These are phyloP conservation scores for Nymphaea thermarum DNA, from an alignment of 164 flowering plant genomes.

Conservation along the genomic window DNA sequence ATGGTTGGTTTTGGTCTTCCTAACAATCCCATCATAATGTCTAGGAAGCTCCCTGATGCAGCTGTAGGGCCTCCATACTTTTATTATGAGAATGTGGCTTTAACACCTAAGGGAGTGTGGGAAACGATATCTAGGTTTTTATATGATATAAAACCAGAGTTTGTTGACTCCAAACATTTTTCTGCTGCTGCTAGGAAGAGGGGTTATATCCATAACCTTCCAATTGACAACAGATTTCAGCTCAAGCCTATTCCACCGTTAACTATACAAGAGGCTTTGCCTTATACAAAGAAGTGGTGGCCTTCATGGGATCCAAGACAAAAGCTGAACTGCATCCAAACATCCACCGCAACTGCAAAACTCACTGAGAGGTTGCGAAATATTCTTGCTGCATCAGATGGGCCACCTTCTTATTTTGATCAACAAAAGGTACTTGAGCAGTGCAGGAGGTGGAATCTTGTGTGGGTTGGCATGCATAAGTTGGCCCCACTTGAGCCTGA, in stretches of 20 bases:
- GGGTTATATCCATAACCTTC: slow-evolving; percentile 88
- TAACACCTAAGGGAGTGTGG: slow-evolving; percentile 92
- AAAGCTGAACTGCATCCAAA: slow-evolving; percentile 67
- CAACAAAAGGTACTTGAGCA: slow-evolving; percentile 54
- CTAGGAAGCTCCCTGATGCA: slow-evolving; percentile 49
- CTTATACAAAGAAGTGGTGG: slow-evolving; percentile 77
- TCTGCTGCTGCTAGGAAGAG: slow-evolving; percentile 84
- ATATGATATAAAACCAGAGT: slow-evolving; percentile 75
- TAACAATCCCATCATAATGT: background rate
- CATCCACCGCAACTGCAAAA: slow-evolving; percentile 59
- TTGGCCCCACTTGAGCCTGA: slow-evolving; percentile 63
- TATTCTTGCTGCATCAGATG: slow-evolving; percentile 35
- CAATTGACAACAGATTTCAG: slow-evolving; percentile 52
- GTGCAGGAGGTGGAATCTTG: slow-evolving; percentile 81
- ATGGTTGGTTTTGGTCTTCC: slow-evolving; percentile 31
- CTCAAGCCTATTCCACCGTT: slow-evolving; percentile 55
- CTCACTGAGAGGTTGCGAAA: slow-evolving; percentile 58
- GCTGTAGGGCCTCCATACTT: slow-evolving; percentile 81
- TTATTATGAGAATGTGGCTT: slow-evolving; percentile 88
- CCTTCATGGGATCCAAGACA: slow-evolving; percentile 79
- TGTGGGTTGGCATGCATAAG: slow-evolving; percentile 89
- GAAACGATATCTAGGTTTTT: slow-evolving; percentile 55
- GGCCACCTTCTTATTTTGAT: slow-evolving; percentile 43
- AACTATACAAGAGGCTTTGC: slow-evolving; percentile 71
- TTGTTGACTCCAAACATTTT: slow-evolving; percentile 78